These are phyloP conservation scores for Stagonosporopsis rhizophila DNA, from an alignment of 2,329 filamentous ascomycete species.

Conservation along the genomic window DNA sequence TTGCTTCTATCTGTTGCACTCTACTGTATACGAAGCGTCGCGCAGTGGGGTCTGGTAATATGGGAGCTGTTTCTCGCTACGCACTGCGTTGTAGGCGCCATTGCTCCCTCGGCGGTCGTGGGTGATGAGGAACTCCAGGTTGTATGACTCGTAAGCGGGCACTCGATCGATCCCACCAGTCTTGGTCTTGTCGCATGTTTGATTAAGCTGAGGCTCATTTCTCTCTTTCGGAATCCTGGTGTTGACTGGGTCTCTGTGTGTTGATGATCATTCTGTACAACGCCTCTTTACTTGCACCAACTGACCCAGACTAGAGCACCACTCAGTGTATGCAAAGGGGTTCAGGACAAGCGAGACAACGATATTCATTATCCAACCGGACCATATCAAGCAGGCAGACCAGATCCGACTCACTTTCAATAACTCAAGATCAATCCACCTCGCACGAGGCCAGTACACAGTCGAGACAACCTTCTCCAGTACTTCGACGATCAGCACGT, in stretches of 20 bases:
- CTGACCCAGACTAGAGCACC: background rate
- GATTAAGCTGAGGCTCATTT: background rate
- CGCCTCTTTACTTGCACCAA: background rate
- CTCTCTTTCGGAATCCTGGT: background rate
- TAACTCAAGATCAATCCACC: conserved; percentile 16
- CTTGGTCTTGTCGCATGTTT: background rate
- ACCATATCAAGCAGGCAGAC: conserved; percentile 35
- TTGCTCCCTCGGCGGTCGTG: background rate
- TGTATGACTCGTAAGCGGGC: background rate
- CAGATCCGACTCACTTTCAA: conserved; percentile 30
- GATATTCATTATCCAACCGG: conserved; percentile 41
- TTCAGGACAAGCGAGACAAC: conserved; percentile 45
- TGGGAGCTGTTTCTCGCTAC: background rate
- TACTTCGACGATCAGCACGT: conserved; percentile 43
- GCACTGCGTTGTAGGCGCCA: background rate
- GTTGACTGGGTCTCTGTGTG: background rate
- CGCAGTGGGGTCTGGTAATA: too few relatives aligned
- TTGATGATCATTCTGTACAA: background rate
- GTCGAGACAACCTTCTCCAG: conserved; percentile 27
- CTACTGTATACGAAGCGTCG: background rate
- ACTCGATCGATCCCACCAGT: background rate
- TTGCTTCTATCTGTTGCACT: background rate
- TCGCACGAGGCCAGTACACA: conserved; percentile 29
- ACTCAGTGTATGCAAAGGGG: conserved; percentile 44
- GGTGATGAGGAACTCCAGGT: background rate